A percentile compares a stretch with the other conserved stretches of the same genome.
Evolutionary conservation across 495 filamentous ascomycete genomes (phyloP).

Genomic region (Aspergillus cavernicola): DNA sequence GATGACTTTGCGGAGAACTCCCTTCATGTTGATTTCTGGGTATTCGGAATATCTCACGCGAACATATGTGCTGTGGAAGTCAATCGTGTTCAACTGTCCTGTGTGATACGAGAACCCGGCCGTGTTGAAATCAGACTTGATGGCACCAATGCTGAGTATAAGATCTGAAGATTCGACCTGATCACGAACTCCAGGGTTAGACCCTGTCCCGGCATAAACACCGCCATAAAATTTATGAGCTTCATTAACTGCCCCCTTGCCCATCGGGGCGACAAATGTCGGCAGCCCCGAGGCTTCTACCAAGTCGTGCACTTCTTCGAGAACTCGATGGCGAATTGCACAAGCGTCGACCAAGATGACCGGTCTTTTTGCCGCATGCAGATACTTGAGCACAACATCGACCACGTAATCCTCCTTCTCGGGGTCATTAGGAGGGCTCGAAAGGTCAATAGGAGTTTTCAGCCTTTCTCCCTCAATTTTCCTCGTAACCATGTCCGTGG

Average conservation of each 20-base stretch:
- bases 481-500: conserved; percentile 78
- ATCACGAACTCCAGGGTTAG: conserved; percentile 63
- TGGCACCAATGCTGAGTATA: conserved; percentile 76
- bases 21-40: conserved; percentile 78
- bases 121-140: conserved; percentile 91
- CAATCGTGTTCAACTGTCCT: conserved; percentile 77
- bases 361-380: conserved; percentile 72
- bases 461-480: conserved; percentile 73
- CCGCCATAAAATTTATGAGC: conserved; percentile 71
- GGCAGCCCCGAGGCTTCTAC: conserved; percentile 73
- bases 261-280: conserved; percentile 87
- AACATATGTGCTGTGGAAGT: conserved; percentile 78
- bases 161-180: conserved; percentile 78
- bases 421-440: conserved; percentile 57
- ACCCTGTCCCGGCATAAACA: conserved; percentile 83
- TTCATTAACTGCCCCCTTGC: conserved; percentile 85
- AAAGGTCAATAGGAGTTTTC: conserved; percentile 64
- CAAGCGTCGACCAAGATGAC: conserved; percentile 90
- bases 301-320: conserved; percentile 74
- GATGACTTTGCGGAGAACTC: conserved; percentile 74
- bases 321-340: conserved; percentile 72
- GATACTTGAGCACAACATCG: conserved; percentile 69
- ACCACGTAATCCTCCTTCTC: conserved; percentile 84
- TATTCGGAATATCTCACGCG: conserved; percentile 79
- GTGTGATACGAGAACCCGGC: conserved; percentile 83